Percentiles rank a stretch among this genome's conserved stretches.
Evolutionary conservation across 805 yeast genomes (phyloP).

Genomic region (Kluyveromyces nonfermentans): DNA sequence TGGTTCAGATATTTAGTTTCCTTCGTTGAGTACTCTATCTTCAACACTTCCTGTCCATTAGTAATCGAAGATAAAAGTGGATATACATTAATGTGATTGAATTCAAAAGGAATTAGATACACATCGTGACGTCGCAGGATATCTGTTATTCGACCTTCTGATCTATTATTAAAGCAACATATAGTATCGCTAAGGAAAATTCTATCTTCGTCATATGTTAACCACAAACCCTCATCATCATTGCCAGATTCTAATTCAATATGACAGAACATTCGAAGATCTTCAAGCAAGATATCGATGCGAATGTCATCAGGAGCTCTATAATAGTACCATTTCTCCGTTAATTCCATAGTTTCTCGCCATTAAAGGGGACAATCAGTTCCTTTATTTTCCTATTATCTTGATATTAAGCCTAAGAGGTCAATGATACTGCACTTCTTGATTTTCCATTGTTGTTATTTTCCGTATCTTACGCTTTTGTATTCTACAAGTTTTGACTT

Average conservation of each 20-base stretch:
- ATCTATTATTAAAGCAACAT: neutral
- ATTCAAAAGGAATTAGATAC: neutral
- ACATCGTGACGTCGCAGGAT: neutral
- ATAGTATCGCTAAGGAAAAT: slow-evolving; percentile 1
- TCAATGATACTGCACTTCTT: too few relatives aligned
- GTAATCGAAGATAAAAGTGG: neutral
- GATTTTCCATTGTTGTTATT: neutral
- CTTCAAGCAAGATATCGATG: neutral
- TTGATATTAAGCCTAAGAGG: too few relatives aligned
- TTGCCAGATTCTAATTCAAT: neutral
- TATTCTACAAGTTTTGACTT: too few relatives aligned
- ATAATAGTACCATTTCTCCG: slow-evolving; percentile 1
- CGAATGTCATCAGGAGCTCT: slow-evolving; percentile 2
- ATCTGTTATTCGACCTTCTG: neutral
- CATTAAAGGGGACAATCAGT: neutral
- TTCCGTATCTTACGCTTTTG: neutral
- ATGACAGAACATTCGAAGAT: neutral
- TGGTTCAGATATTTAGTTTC: slow-evolving; percentile 1
- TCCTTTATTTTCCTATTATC: too few relatives aligned
- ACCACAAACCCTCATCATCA: neutral
- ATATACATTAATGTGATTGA: neutral
- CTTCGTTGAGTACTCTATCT: neutral
- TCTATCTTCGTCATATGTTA: neutral
- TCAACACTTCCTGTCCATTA: neutral
- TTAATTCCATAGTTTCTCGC: neutral